Percentiles rank a stretch among this genome's conserved stretches.
phyloP scores from a whole-genome alignment of 768 basidiomycete species.

The Pleurotus citrinopileatus region DNA sequence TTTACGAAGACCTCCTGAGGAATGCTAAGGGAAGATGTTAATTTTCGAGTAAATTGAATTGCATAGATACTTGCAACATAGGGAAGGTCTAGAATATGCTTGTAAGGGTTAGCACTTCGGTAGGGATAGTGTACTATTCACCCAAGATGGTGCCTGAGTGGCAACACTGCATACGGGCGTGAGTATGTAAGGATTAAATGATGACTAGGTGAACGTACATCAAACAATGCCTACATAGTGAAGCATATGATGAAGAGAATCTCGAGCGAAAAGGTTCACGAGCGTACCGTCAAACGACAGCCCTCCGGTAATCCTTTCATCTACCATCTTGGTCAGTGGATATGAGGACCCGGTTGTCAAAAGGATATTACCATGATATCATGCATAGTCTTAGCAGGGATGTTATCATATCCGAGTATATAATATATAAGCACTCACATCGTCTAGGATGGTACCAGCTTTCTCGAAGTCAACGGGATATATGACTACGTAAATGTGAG shows the following conservation, averaged over 20 bases:
- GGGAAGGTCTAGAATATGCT: conserved; percentile 41
- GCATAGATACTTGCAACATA: conserved; percentile 34
- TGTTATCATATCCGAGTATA: too few species aligned
- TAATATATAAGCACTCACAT: conserved; percentile 41
- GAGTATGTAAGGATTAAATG: not conserved
- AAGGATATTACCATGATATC: conserved; percentile 37
- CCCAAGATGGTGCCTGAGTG: conserved; percentile 54
- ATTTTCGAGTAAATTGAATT: not conserved
- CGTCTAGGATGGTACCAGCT: conserved; percentile 76
- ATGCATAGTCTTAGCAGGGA: conserved; percentile 39
- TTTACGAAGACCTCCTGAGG: conserved; percentile 52
- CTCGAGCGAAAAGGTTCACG: not conserved
- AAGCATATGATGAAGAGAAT: not conserved
- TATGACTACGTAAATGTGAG: conserved; percentile 49
- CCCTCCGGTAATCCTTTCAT: conserved; percentile 42
- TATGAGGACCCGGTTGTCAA: not conserved
- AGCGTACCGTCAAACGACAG: conserved; percentile 47
- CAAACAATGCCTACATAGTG: conserved; percentile 43
- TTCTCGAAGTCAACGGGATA: conserved; percentile 88
- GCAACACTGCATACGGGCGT: conserved; percentile 33
- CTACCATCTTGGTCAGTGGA: conserved; percentile 20
- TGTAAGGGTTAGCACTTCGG: not conserved
- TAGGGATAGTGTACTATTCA: conserved; percentile 19
- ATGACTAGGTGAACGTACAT: conserved; percentile 30
- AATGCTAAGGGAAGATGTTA: conserved; percentile 39